These are phyloP conservation scores for Zygosaccharomyces rouxii DNA, from an alignment of 805 yeast genomes.

Conservation along the genomic window DNA sequence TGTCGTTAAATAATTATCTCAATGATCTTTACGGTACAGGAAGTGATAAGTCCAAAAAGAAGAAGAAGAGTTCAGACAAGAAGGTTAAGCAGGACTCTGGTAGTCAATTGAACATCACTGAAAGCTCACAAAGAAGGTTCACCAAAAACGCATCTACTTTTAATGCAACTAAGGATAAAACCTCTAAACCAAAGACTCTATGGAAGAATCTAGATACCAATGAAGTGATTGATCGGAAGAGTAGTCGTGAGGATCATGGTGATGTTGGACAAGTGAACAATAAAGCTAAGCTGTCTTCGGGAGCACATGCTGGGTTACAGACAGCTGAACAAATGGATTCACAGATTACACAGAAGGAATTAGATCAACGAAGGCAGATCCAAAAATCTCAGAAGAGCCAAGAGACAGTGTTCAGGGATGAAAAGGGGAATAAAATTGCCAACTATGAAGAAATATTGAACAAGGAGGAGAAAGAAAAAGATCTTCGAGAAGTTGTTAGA, in stretches of 20 bases:
- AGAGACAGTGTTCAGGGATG: conserved; percentile 56
- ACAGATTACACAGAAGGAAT: conserved; percentile 36
- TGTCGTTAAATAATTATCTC: conserved; percentile 47
- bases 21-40: conserved; percentile 40
- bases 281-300: conserved; percentile 26
- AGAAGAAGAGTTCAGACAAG: conserved; percentile 28
- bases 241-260: conserved; percentile 3
- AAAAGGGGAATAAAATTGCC: conserved; percentile 51
- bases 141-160: conserved; percentile 7
- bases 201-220: conserved; percentile 33
- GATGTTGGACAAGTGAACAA: background rate
- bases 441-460: conserved; percentile 26
- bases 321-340: conserved; percentile 41
- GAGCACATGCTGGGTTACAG: conserved; percentile 44
- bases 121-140: conserved; percentile 18
- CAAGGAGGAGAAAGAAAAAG: conserved; percentile 29
- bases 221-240: conserved; percentile 11
- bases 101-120: conserved; percentile 15
- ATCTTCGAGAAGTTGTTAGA: conserved; percentile 27
- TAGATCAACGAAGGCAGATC: conserved; percentile 16
- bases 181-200: conserved; percentile 9
- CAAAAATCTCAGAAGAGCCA: conserved; percentile 9
- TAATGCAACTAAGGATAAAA: background rate
- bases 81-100: conserved; percentile 18
- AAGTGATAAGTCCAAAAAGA: conserved; percentile 19